Base-by-base conservation (phyloP, 2,329 filamentous ascomycete genomes). In the Fusarium verticillioides region DNA sequence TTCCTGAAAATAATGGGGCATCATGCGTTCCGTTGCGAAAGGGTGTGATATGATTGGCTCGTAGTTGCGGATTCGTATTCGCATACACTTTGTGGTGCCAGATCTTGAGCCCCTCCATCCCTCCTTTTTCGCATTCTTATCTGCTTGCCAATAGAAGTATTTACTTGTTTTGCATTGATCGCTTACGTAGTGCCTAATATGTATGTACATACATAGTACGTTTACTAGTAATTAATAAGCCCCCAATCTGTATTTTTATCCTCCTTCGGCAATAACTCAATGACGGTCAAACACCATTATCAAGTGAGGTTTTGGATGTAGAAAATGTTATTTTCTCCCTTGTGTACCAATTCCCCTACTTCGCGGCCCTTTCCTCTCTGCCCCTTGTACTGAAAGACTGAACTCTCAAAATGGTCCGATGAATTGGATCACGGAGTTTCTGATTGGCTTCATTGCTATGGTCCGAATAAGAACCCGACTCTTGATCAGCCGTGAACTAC, bases 381-480 rank as follows among this genome's bases (percentile, higher is more conserved):
- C 30, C 50, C 46, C 56, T 58, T 28, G 60, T 36, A 47, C 54
- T 59, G 19, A 37, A 46, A 39, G 9, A 49, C 23, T 43, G 23
- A 58, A 49, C 30, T 47, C 32, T 57, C 15, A 46, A 49, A 69
- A 78, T 78, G 76, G 76, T 65, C 75, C 66, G 76, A 78, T 77
- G 60, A 60, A 28, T 60, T 72, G 12, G 47, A 62, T 63, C 66
- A 53, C 58, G 52, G 23, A 61, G 37, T 49, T 69, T 53, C 46
- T 69, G 63, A 71, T 76, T 76, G 63, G 66, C 32, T 63, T 30
- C 46, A 39, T 49, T 15, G 39, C 43, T 34, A 42, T 61, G 60
- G 69, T 69, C 75, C 76, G 76, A 78, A 78, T 78, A 78, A 78
- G 76, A 78, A 69, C 52, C 49, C 72, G 75, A 74, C 52, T 40